These are phyloP conservation scores for Groenewaldozyma auringiensis DNA, from an alignment of 1,139 yeast genomes.

Conservation along the genomic window DNA sequence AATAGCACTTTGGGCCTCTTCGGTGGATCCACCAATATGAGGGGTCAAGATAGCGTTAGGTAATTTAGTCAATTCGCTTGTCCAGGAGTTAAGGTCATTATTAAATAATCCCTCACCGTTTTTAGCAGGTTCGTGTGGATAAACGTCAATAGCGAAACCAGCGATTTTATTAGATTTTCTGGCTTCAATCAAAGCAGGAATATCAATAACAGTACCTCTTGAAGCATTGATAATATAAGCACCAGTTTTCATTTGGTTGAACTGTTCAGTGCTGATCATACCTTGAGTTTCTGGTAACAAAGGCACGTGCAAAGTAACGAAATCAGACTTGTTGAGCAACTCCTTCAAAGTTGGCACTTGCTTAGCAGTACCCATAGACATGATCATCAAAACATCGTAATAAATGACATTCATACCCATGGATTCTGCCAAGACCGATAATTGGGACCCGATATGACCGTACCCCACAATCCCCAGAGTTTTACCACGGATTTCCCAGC, in stretches of 20 bases:
- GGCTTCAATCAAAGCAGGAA: constrained; percentile 87
- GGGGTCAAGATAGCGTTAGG: constrained; percentile 92
- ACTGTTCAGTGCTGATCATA: constrained; percentile 82
- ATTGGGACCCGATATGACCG: constrained; percentile 97
- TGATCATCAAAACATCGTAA: constrained; percentile 85
- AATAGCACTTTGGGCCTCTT: constrained; percentile 97
- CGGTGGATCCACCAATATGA: constrained; percentile 98
- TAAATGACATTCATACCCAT: constrained; percentile 97
- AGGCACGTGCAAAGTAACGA: constrained; percentile 91
- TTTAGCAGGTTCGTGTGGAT: constrained; percentile 96
- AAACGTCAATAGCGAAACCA: constrained; percentile 96
- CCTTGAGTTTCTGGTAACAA: constrained; percentile 88
- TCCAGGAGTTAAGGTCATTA: constrained; percentile 71
- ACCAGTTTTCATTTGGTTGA: constrained; percentile 95
- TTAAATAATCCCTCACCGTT: constrained; percentile 79
- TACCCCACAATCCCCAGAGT: constrained; percentile 95
- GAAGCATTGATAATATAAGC: constrained; percentile 91
- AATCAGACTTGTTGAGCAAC: constrained; percentile 72
- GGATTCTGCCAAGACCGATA: constrained; percentile 93
- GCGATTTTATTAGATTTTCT: constrained; percentile 90
- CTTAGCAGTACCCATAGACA: constrained; percentile 95
- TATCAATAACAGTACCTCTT: constrained; percentile 96
- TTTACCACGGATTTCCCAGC: constrained; percentile 99
- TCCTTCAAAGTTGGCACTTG: constrained; percentile 85
- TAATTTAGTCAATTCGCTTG: constrained; percentile 70